These are phyloP conservation scores for Roridomyces roridus DNA, from an alignment of 768 basidiomycete genomes.

Conservation along the genomic window DNA sequence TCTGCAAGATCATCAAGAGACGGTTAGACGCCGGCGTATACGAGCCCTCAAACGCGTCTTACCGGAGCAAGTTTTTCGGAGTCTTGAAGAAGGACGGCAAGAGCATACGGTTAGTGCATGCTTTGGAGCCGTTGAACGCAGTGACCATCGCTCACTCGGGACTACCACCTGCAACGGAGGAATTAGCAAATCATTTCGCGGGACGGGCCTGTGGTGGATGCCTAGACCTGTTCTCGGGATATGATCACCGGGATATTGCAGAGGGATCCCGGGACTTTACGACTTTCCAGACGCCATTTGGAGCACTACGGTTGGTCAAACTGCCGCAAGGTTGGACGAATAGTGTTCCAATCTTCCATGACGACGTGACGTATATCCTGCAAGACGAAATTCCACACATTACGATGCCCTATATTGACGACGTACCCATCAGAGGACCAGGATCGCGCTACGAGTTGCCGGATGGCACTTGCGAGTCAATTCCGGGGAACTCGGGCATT, in stretches of 20 bases:
- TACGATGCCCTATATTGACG: constrained; percentile 33
- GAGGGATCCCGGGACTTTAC: constrained; percentile 33
- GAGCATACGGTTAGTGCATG: constrained; percentile 28
- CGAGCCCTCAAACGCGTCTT: constrained; percentile 21
- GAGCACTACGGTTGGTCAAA: constrained; percentile 22
- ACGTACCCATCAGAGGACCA: constrained; percentile 31
- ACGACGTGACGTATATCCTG: constrained; percentile 31
- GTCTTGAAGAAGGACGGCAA: constrained; percentile 30
- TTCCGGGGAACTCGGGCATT: constrained; percentile 23
- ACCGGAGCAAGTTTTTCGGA: constrained; percentile 39
- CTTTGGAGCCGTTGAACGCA: constrained; percentile 32
- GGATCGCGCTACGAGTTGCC: constrained; percentile 21
- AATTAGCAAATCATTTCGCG: constrained; percentile 20
- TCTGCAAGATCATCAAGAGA: constrained; percentile 23
- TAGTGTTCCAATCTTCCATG: constrained; percentile 34
- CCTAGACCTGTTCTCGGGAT: constrained; percentile 31
- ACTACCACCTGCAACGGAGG: constrained; percentile 22
- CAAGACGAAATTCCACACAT: constrained; percentile 32
- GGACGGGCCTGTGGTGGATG: constrained; percentile 24
- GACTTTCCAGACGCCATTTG: constrained; percentile 33
- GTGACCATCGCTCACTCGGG: constrained; percentile 27
- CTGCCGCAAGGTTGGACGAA: constrained; percentile 41
- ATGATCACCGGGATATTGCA: constrained; percentile 31
- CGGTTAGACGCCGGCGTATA: constrained; percentile 21
- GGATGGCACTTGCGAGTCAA: constrained; percentile 27